Evolutionary conservation across 768 basidiomycete genomes (phyloP).

Genomic region (Myochromella boudieri): DNA sequence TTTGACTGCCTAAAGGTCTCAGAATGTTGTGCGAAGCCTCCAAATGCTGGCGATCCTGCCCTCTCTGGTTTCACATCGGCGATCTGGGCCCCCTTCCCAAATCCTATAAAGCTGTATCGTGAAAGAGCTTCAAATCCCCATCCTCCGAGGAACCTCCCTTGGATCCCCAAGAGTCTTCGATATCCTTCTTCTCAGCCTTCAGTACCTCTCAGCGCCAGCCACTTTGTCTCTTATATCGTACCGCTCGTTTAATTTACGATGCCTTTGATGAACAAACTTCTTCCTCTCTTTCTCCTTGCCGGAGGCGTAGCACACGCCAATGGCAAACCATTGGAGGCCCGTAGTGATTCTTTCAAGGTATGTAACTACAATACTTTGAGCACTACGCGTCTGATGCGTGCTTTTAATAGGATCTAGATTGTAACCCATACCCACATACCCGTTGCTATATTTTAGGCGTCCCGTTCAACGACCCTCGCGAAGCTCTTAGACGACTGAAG

Average conservation of each 20-base stretch:
- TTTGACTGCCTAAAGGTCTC: slow-evolving; percentile 14
- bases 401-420: slow-evolving; percentile 14
- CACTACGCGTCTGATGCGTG: neutral
- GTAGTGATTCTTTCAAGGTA: slow-evolving; percentile 10
- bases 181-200: slow-evolving; percentile 1
- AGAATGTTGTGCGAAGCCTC: slow-evolving; percentile 7
- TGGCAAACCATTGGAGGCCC: slow-evolving; percentile 18
- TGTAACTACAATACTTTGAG: neutral
- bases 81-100: slow-evolving; percentile 7
- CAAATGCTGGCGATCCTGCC: slow-evolving; percentile 8
- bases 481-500: slow-evolving; percentile 13
- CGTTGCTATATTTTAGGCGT: slow-evolving; percentile 17
- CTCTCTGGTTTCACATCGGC: slow-evolving; percentile 5
- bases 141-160: slow-evolving; percentile 16
- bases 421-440: slow-evolving; percentile 7
- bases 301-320: slow-evolving; percentile 11
- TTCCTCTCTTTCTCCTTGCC: slow-evolving; percentile 19
- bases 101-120: slow-evolving; percentile 13
- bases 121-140: slow-evolving; percentile 4
- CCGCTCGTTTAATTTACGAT: slow-evolving; percentile 8
- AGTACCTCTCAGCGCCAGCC: neutral
- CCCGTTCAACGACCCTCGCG: slow-evolving; percentile 16
- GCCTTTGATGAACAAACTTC: slow-evolving; percentile 11
- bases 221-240: slow-evolving; percentile 1
- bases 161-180: slow-evolving; percentile 6